These are phyloP conservation scores for Hysterium pulicare DNA, from an alignment of 2,329 filamentous ascomycete genomes.

Conservation along the genomic window DNA sequence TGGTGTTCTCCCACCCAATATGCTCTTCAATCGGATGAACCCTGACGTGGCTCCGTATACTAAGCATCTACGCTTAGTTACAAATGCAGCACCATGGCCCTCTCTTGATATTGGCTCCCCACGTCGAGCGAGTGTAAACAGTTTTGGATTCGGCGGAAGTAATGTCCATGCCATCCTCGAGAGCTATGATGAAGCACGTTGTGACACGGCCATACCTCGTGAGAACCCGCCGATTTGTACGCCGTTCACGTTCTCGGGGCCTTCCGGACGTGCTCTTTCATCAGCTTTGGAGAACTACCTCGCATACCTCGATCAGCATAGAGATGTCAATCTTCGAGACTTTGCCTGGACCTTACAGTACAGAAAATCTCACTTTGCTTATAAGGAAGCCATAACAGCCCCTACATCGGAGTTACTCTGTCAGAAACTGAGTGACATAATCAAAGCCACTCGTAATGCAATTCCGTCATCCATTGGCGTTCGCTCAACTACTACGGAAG, in stretches of 20 bases:
- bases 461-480: background rate
- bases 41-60: constrained; percentile 17
- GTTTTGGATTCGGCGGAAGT: constrained; percentile 17
- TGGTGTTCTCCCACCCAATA: constrained; percentile 27
- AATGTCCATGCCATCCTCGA: constrained; percentile 18
- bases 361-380: background rate
- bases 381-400: background rate
- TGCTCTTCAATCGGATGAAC: constrained; percentile 28
- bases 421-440: background rate
- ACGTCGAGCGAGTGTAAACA: constrained; percentile 12
- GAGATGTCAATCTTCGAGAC: background rate
- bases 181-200: constrained; percentile 2
- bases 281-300: constrained; percentile 1
- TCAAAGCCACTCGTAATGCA: background rate
- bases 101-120: constrained; percentile 1
- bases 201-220: background rate
- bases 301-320: constrained; percentile 1
- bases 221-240: constrained; percentile 1
- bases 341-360: background rate
- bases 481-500: no score
- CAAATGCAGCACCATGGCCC: constrained; percentile 10
- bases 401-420: background rate
- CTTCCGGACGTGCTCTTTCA: constrained; percentile 5
- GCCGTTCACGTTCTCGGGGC: constrained; percentile 11
- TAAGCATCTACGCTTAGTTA: constrained; percentile 9